Conservation (phyloP, 139 green algal genomes). For the Spirogloea muscicola region DNA sequence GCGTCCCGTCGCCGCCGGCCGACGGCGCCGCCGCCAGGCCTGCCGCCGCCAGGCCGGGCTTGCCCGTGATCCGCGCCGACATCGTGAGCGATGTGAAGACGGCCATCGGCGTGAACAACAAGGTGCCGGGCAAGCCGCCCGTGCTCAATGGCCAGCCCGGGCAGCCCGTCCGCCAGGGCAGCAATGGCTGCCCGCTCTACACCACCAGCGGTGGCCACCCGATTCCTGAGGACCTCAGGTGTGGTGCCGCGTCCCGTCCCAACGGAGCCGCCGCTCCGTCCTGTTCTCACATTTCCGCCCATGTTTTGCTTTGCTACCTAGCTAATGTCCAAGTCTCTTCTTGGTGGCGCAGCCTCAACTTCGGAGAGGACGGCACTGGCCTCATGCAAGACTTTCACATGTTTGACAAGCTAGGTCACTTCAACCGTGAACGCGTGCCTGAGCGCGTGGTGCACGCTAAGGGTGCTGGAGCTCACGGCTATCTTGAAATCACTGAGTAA, state of each 20-base stretch:
- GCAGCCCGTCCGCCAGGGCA: neutral
- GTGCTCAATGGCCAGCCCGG: no score
- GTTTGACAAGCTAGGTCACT: slow-evolving; percentile 90
- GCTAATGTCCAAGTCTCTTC: slow-evolving; percentile 46
- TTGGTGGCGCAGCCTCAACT: slow-evolving; percentile 61
- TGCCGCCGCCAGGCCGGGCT: no score
- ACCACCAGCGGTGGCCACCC: slow-evolving; percentile 85
- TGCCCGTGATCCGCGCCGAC: no score
- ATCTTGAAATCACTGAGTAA: slow-evolving; percentile 39
- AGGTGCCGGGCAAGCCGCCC: no score
- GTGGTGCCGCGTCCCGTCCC: no score
- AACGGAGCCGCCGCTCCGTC: neutral
- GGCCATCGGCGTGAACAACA: no score
- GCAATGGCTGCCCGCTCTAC: slow-evolving; percentile 58
- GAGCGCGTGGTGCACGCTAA: slow-evolving; percentile 63
- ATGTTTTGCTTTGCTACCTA: neutral
- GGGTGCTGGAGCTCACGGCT: slow-evolving; percentile 16
- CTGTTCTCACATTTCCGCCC: neutral
- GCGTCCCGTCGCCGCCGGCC: no score
- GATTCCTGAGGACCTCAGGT: slow-evolving; percentile 91
- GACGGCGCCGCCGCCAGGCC: no score
- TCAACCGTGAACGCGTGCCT: slow-evolving; percentile 91
- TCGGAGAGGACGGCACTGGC: slow-evolving; percentile 58
- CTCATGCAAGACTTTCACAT: slow-evolving; percentile 89
- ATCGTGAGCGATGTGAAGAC: no score